Evolutionary conservation across 2,329 filamentous ascomycete genomes (phyloP), one percentile per base, ranked within the genome.

Genomic region (Fusarium acutatum): DNA sequence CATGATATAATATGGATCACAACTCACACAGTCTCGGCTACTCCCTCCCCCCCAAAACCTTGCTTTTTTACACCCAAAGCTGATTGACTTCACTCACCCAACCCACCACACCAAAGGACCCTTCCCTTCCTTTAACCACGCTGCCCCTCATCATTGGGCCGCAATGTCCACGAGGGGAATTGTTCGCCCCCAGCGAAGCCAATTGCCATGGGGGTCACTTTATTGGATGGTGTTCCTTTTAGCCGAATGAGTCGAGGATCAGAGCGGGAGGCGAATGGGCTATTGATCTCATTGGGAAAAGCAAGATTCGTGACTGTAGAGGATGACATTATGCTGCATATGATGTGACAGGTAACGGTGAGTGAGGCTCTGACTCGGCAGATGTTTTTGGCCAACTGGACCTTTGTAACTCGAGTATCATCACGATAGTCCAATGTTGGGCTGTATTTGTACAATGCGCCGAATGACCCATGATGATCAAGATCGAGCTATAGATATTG

Each of bases 61-160:
- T 65, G 61, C 47, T 62, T 67, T 59, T 30, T 18, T 11, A 40
- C 37, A 56, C 26, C 49, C 32, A 35, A 52, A 52, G 32, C 46
- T 65, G 43, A 50, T 54, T 35, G 46, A 40, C 44, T 52, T 64
- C 46, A 60, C 74, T 77, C 69, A 67, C 74, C 73, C 75, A 74
- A 76, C 67, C 75, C 72, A 77, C 75, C 72, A 72, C 68, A 69
- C 53, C 71, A 63, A 62, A 63, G 47, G 64, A 49, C 60, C 47
- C 40, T 58, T 62, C 60, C 47, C 28, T 58, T 62, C 58, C 49
- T 44, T 30, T 41, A 44, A 57, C 50, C 61, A 69, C 60, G 67
- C 57, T 63, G 40, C 63, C 61, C 56, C 54, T 58, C 66, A 56
- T 60, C 71, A 77, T 78, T 78, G 69, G 76, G 76, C 75, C 69